Percentiles rank a stretch among this genome's conserved stretches.
Evolutionary conservation across 257 asterid genomes (phyloP).

Genomic region (Hygrophila difformis): DNA sequence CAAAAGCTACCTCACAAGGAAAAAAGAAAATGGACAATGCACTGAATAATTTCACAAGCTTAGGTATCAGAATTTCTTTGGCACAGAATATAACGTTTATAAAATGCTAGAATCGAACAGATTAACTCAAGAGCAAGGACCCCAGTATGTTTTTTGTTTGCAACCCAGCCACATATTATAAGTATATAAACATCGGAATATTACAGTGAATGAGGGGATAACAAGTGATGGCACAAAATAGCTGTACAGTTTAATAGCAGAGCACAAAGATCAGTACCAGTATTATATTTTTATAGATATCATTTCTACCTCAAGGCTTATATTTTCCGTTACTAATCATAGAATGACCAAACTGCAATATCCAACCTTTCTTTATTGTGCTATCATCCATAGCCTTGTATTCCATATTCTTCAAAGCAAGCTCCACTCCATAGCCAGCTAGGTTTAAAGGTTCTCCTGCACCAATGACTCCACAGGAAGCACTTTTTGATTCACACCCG

Average conservation of each 20-base stretch:
- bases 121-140: too few species aligned
- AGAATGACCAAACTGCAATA: constrained; percentile 12
- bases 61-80: too few species aligned
- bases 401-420: constrained; percentile 98
- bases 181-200: too few species aligned
- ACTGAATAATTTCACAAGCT: not conserved
- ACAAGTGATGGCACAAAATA: too few species aligned
- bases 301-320: not conserved
- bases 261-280: not conserved
- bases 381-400: constrained; percentile 99
- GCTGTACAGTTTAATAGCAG: too few species aligned
- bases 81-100: too few species aligned
- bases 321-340: constrained; percentile 3
- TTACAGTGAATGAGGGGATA: too few species aligned
- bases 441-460: constrained; percentile 69
- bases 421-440: constrained; percentile 99
- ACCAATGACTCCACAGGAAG: constrained; percentile 79
- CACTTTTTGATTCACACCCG: constrained; percentile 72
- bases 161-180: too few species aligned
- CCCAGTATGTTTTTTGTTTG: too few species aligned
- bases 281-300: constrained; percentile 7
- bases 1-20: constrained; percentile 11
- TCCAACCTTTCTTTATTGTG: constrained; percentile 61
- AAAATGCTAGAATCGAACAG: too few species aligned
- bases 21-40: not conserved